These are phyloP conservation scores for Osmozyma mogii DNA, from an alignment of 805 yeast genomes.

Conservation along the genomic window DNA sequence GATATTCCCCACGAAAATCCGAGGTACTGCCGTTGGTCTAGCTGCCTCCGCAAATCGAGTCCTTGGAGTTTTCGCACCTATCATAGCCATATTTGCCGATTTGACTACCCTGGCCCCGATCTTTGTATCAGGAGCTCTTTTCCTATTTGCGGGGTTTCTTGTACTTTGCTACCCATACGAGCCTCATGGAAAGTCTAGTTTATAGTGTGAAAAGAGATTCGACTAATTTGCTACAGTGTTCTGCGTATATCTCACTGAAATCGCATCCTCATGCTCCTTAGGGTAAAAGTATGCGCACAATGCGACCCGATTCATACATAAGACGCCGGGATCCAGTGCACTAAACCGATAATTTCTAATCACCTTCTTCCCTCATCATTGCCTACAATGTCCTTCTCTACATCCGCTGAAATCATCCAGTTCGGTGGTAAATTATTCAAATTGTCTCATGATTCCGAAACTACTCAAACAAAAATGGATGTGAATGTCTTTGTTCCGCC, in stretches of 20 bases:
- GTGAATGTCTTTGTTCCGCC: slow-evolving; percentile 79
- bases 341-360: too few relatives aligned
- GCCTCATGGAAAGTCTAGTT: slow-evolving; percentile 23
- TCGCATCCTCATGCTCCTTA: too few relatives aligned
- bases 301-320: too few relatives aligned
- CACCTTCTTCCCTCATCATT: too few relatives aligned
- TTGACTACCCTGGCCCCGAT: slow-evolving; percentile 51
- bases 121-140: slow-evolving; percentile 52
- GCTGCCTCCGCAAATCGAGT: slow-evolving; percentile 48
- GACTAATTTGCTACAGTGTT: too few relatives aligned
- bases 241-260: too few relatives aligned
- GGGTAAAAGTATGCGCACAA: too few relatives aligned
- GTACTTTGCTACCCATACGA: slow-evolving; percentile 43
- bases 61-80: slow-evolving; percentile 51
- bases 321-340: too few relatives aligned
- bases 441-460: slow-evolving; percentile 61
- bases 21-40: slow-evolving; percentile 55
- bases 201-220: too few relatives aligned
- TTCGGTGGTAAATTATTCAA: slow-evolving; percentile 75
- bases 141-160: slow-evolving; percentile 36
- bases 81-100: slow-evolving; percentile 47
- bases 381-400: slow-evolving; percentile 42
- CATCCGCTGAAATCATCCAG: slow-evolving; percentile 45
- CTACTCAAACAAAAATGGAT: slow-evolving; percentile 67
- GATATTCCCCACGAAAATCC: slow-evolving; percentile 40